Evolutionary conservation across 2,329 filamentous ascomycete genomes (phyloP).

Genomic region (Colletotrichum neosansevieriae): DNA sequence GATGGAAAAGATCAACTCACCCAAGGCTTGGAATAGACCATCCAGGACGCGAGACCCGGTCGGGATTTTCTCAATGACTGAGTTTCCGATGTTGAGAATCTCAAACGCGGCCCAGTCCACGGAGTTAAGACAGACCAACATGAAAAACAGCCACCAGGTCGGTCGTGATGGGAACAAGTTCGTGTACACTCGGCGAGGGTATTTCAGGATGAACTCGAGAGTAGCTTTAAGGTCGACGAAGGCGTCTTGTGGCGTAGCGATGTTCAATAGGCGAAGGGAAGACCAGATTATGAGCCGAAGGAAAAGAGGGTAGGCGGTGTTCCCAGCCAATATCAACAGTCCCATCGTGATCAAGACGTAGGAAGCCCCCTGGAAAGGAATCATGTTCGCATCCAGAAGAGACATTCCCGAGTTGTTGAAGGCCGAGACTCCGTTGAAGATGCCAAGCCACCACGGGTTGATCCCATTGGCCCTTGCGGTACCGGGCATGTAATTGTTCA

Average conservation of each 20-base stretch:
- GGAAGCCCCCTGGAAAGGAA: conserved; percentile 66
- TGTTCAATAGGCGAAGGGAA: conserved; percentile 56
- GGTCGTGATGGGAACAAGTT: conserved; percentile 72
- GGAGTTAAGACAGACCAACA: conserved; percentile 71
- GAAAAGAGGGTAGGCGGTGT: conserved; percentile 75
- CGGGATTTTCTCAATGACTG: conserved; percentile 64
- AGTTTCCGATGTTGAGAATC: conserved; percentile 73
- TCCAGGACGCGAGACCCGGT: conserved; percentile 68
- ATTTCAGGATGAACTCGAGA: conserved; percentile 65
- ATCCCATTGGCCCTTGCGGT: conserved; percentile 66
- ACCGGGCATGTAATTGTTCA: conserved; percentile 63
- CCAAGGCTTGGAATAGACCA: conserved; percentile 73
- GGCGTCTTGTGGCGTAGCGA: conserved; percentile 52
- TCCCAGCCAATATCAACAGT: conserved; percentile 71
- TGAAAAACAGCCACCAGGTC: conserved; percentile 75
- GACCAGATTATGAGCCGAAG: conserved; percentile 71
- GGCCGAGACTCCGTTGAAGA: conserved; percentile 76
- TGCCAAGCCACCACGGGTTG: conserved; percentile 76
- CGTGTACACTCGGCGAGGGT: conserved; percentile 70
- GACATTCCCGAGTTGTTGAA: conserved; percentile 82
- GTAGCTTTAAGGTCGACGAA: conserved; percentile 60
- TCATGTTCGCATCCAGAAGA: conserved; percentile 75
- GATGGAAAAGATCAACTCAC: conserved; percentile 48
- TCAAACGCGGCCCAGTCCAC: conserved; percentile 76
- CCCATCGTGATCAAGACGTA: conserved; percentile 67